Base-by-base conservation (phyloP, 78 protist species). In the Guillardia theta region DNA sequence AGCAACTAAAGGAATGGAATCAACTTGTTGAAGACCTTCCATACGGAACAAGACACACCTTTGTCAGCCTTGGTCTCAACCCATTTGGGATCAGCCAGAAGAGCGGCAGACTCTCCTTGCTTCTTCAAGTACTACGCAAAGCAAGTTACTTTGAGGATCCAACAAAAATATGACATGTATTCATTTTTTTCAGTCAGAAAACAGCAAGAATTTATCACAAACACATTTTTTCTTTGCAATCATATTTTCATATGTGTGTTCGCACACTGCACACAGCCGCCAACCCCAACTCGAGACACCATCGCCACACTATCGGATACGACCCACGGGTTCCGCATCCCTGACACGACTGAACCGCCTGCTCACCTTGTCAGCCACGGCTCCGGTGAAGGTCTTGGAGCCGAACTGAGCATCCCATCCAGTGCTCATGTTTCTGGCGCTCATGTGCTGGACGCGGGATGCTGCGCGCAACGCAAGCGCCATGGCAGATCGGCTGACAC, bases 1-100 rank as follows among this genome's bases (percentile, higher is more conserved):
- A 4, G 98, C 97, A 27, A 96, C 96, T 24, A 30, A 46, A 58
- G 39, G 39, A 6, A 6, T 24, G 6, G 27, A 6, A 6, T 27
- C 70, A 58, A 6, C 39, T 58, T 30, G 27, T 9, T 9, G 27
- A 3, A 3, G 27, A 27, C 39, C 70, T 58, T 30, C 70, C 70
- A 30, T 27, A 30, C 70, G 27, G 70, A 58, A 58, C 2, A 9
- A 6, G 27, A 58, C 83, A 36, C 36, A 70, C 83, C 83, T 43
- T 70, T 70, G 90, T 78, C 90, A 22, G 90, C 90, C 90, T 78
- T 78, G 48, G 10, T 1, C 53, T 19, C 0, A 50, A 50, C 18
- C 90, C 90, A 78, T 6, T 12, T 9, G 24, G 45, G 90, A 50
- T 18, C 39, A 36, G 45, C 0, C 41, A 78, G 48, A 27, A 78